These are phyloP conservation scores for Scalesia atractyloides DNA, from an alignment of 129 eudicot species.

Conservation along the genomic window DNA sequence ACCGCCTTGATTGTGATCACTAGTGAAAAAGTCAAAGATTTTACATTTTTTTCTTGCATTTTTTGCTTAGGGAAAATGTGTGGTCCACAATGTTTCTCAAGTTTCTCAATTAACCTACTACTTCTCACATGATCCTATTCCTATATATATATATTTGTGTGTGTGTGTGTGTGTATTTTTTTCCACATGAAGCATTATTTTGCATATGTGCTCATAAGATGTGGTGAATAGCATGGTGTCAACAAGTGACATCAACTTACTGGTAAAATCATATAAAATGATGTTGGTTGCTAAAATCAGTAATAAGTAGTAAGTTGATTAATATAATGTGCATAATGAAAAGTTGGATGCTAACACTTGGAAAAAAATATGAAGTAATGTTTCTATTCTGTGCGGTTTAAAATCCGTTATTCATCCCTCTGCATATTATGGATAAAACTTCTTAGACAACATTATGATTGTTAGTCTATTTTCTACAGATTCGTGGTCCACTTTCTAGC, in stretches of 20 bases:
- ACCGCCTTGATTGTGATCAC: too few relatives aligned
- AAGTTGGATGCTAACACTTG: constrained; percentile 5
- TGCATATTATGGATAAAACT: constrained; percentile 10
- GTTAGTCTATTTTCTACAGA: constrained; percentile 48
- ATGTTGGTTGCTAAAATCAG: background rate
- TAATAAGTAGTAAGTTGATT: background rate
- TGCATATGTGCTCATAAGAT: background rate
- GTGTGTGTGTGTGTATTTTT: too few relatives aligned
- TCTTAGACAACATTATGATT: constrained; percentile 5
- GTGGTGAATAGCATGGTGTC: background rate
- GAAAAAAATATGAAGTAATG: background rate
- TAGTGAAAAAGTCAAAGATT: too few relatives aligned
- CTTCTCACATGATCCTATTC: too few relatives aligned
- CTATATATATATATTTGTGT: too few relatives aligned
- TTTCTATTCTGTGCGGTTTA: background rate
- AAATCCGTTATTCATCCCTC: background rate
- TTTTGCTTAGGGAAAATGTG: too few relatives aligned
- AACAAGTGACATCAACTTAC: background rate
- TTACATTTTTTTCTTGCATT: too few relatives aligned
- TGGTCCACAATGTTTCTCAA: too few relatives aligned
- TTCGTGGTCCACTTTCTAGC: constrained; percentile 93
- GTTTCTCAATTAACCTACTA: too few relatives aligned
- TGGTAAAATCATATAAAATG: background rate
- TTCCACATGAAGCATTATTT: background rate
- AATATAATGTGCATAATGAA: background rate